Evolutionary conservation across 306 rosid species (phyloP).

Genomic region (Medicago ruthenica): DNA sequence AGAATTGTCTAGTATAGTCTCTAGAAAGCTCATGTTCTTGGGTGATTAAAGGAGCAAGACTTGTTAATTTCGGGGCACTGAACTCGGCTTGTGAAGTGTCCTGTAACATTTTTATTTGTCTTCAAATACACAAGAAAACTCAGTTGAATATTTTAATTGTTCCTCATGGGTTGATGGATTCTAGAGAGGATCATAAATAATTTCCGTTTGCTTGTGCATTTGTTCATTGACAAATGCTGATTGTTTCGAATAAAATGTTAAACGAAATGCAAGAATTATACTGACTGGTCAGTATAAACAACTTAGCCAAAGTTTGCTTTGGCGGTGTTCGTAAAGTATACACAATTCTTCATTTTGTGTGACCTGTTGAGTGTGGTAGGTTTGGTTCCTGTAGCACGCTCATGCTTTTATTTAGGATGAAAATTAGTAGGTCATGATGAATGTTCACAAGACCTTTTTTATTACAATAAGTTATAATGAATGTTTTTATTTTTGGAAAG

Average conservation of each 20-base stretch:
- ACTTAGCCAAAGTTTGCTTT: too few relatives aligned
- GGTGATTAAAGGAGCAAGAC: slow-evolving; percentile 33
- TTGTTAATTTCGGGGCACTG: slow-evolving; percentile 3
- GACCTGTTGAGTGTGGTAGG: neutral
- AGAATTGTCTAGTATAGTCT: slow-evolving; percentile 19
- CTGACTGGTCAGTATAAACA: too few relatives aligned
- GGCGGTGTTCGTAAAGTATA: too few relatives aligned
- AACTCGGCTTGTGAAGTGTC: neutral
- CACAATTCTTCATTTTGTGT: neutral
- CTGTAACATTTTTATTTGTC: slow-evolving; percentile 10
- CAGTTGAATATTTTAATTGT: neutral
- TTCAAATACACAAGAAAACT: slow-evolving; percentile 20
- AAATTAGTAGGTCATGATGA: neutral
- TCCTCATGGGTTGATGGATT: slow-evolving; percentile 14
- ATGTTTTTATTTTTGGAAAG: neutral
- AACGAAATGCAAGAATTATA: too few relatives aligned
- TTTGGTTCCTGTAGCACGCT: neutral
- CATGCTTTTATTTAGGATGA: neutral
- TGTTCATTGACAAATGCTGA: neutral
- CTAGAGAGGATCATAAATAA: neutral
- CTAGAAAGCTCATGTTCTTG: slow-evolving; percentile 25
- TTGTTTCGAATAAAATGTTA: too few relatives aligned
- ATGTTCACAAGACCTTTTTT: neutral
- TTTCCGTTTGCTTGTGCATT: neutral
- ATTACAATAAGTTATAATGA: neutral